These are phyloP conservation scores for Penicillium cataractarum DNA, from an alignment of 495 filamentous ascomycete genomes.

Conservation along the genomic window DNA sequence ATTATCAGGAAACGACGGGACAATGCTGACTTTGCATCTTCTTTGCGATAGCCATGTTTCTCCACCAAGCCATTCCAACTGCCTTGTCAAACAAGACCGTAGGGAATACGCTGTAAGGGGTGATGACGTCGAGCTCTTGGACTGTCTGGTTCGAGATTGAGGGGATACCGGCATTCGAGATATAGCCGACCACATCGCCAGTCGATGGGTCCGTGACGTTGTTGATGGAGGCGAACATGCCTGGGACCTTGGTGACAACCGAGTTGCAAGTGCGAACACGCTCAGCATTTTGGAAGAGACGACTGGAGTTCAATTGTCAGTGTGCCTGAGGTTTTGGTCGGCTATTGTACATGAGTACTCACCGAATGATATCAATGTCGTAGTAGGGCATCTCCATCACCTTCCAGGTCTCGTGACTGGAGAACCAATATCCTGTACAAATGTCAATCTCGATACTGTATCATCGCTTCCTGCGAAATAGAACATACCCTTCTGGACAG, in stretches of 20 bases:
- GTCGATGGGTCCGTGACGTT: constrained; percentile 33
- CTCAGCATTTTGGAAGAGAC: constrained; percentile 37
- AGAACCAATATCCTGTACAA: constrained; percentile 36
- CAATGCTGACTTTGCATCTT: constrained; percentile 39
- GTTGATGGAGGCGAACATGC: constrained; percentile 43
- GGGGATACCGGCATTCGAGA: constrained; percentile 39
- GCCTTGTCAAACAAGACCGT: constrained; percentile 31
- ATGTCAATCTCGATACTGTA: not conserved
- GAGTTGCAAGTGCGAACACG: constrained; percentile 42
- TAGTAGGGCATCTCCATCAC: constrained; percentile 43
- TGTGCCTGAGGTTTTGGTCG: not conserved
- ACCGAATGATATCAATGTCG: constrained; percentile 36
- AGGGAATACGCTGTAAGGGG: constrained; percentile 39
- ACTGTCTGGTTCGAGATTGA: constrained; percentile 36
- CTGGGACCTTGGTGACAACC: constrained; percentile 29
- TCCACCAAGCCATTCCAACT: constrained; percentile 43
- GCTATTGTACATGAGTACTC: not conserved
- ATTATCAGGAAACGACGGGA: not conserved
- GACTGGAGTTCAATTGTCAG: constrained; percentile 17
- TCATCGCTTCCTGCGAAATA: too few relatives aligned
- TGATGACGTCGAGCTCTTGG: constrained; percentile 38
- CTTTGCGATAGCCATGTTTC: constrained; percentile 41
- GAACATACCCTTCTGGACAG: constrained; percentile 43
- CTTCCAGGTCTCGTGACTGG: constrained; percentile 42
- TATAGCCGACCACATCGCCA: constrained; percentile 35